phyloP scores from a whole-genome alignment of 2,329 filamentous ascomycete genomes.

The Drechslerella stenobrocha region DNA sequence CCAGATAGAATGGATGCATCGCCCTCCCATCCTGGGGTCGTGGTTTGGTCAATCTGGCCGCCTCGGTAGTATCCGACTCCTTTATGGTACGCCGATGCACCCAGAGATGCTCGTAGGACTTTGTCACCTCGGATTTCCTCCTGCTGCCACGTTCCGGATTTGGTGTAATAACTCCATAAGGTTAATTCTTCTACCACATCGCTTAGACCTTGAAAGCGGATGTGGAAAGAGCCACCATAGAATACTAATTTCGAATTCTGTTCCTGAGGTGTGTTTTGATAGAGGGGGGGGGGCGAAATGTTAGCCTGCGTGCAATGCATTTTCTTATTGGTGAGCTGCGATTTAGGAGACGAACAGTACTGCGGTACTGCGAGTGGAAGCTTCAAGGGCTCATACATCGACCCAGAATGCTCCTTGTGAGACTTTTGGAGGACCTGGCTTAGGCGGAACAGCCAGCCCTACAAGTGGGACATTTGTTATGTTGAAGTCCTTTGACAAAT shows the following conservation, averaged over 20 bases:
- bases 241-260: slow-evolving; percentile 19
- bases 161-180: slow-evolving; percentile 20
- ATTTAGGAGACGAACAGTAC: too few species aligned
- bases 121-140: not conserved
- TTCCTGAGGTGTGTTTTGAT: not conserved
- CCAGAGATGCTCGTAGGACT: slow-evolving; percentile 12
- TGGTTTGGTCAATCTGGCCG: slow-evolving; percentile 22
- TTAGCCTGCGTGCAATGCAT: too few species aligned
- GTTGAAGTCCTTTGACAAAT: slow-evolving; percentile 16
- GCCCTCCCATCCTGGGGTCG: slow-evolving; percentile 16
- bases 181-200: slow-evolving; percentile 11
- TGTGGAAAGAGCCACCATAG: slow-evolving; percentile 22
- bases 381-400: not conserved
- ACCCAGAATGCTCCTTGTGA: slow-evolving; percentile 27
- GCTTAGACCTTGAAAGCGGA: not conserved
- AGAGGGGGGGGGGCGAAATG: too few species aligned
- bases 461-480: slow-evolving; percentile 7
- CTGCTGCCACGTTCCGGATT: slow-evolving; percentile 9
- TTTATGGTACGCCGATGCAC: slow-evolving; percentile 22
- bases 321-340: too few species aligned
- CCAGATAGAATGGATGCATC: slow-evolving; percentile 21
- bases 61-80: slow-evolving; percentile 34
- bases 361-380: too few species aligned
- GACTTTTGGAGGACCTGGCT: slow-evolving; percentile 22
- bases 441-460: slow-evolving; percentile 21